These are phyloP conservation scores for Fusarium oxysporum DNA, from an alignment of 2,329 filamentous ascomycete species.

Conservation along the genomic window DNA sequence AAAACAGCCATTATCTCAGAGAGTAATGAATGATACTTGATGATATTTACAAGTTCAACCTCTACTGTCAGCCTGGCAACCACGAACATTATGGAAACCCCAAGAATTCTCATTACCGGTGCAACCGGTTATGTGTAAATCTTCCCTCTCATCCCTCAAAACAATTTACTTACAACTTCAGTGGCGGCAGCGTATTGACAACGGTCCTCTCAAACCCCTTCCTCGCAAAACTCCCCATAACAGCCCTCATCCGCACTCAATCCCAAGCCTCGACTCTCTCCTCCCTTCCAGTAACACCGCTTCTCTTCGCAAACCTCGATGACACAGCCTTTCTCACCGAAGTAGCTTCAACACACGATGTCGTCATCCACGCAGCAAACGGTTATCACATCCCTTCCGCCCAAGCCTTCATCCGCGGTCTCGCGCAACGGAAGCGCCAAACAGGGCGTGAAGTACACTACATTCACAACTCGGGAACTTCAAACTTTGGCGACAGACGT, in stretches of 20 bases:
- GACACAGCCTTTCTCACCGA: not conserved
- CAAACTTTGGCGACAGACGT: conserved; percentile 3
- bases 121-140: conserved; percentile 14
- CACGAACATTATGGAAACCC: not conserved
- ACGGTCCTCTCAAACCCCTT: not conserved
- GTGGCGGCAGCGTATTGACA: conserved; percentile 6
- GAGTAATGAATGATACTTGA: accelerated
- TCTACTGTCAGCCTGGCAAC: accelerated
- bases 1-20: not conserved
- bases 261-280: not conserved
- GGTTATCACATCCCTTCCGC: not conserved
- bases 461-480: conserved; percentile 15
- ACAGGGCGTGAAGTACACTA: not conserved
- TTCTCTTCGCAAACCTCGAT: not conserved
- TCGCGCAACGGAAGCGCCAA: not conserved
- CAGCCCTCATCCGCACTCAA: not conserved
- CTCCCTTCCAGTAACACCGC: not conserved
- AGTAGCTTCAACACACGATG: not conserved
- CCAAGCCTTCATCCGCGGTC: not conserved
- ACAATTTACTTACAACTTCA: not conserved
- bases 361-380: conserved; percentile 9
- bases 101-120: conserved; percentile 10
- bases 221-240: not conserved
- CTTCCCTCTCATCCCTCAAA: accelerated
- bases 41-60: not conserved